phyloP scores from a whole-genome alignment of 306 rosid genomes.

The Dryas drummondii region DNA sequence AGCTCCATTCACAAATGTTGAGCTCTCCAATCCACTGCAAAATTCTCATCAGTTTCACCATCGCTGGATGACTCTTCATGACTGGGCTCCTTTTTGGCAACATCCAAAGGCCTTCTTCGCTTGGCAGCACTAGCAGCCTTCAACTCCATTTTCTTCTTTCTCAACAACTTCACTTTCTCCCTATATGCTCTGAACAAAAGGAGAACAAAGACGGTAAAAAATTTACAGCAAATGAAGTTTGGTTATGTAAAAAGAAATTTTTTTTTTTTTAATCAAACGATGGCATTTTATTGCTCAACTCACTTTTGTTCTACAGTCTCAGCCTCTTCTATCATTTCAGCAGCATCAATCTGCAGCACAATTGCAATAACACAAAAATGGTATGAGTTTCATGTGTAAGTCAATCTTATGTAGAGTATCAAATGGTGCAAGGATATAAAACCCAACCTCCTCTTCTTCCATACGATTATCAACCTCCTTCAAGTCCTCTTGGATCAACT shows the following conservation, averaged over 20 bases:
- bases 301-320: slow-evolving; percentile 84
- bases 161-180: slow-evolving; percentile 71
- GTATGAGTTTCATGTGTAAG: not conserved
- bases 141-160: slow-evolving; percentile 65
- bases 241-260: not conserved
- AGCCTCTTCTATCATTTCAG: slow-evolving; percentile 84
- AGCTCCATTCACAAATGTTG: slow-evolving; percentile 56
- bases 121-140: slow-evolving; percentile 55
- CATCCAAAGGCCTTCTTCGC: slow-evolving; percentile 42
- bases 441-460: slow-evolving; percentile 91
- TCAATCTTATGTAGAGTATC: not conserved
- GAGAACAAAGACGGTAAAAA: slow-evolving; percentile 13
- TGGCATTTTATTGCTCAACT: slow-evolving; percentile 17
- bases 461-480: slow-evolving; percentile 80
- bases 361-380: slow-evolving; percentile 22
- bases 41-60: slow-evolving; percentile 66
- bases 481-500: slow-evolving; percentile 95
- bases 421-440: slow-evolving; percentile 18
- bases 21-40: slow-evolving; percentile 95
- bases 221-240: not conserved
- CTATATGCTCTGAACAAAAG: slow-evolving; percentile 45
- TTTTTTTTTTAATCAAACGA: not conserved
- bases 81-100: slow-evolving; percentile 34
- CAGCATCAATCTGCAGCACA: slow-evolving; percentile 76
- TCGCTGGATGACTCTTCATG: slow-evolving; percentile 67